A percentile compares a stretch with the other conserved stretches of the same genome.
Evolutionary conservation across 2,329 filamentous ascomycete species (phyloP).

Genomic region (Colletotrichum coccodes): DNA sequence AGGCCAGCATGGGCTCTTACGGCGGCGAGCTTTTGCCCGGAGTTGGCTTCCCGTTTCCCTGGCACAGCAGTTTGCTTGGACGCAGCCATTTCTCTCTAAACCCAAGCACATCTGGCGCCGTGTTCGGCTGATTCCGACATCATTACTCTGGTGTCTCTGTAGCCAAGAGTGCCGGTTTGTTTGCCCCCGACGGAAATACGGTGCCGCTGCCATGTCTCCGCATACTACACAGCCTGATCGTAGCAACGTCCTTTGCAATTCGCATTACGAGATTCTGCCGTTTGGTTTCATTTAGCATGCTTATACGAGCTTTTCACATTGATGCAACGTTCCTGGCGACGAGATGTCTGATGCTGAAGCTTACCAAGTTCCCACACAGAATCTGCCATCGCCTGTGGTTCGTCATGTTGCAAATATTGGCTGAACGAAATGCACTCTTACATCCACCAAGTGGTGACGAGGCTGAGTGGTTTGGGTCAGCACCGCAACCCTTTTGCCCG

Average conservation of each 20-base stretch:
- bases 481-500: background rate
- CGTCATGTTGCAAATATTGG: background rate
- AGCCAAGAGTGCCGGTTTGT: background rate
- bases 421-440: background rate
- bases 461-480: background rate
- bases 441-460: background rate
- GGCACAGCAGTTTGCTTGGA: background rate
- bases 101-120: background rate
- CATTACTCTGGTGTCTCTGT: background rate
- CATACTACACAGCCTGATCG: slow-evolving; percentile 4
- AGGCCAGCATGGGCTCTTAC: background rate
- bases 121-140: background rate
- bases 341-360: no score
- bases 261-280: background rate
- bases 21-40: background rate
- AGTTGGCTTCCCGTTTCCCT: background rate
- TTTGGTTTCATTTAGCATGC: background rate
- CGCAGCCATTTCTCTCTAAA: background rate
- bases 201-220: slow-evolving; percentile 5
- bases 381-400: background rate
- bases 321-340: background rate
- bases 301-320: background rate
- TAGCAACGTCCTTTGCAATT: background rate
- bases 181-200: background rate
- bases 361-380: background rate